Evolutionary conservation across 2,329 filamentous ascomycete species (phyloP).

Genomic region (Trichoderma asperellum): DNA sequence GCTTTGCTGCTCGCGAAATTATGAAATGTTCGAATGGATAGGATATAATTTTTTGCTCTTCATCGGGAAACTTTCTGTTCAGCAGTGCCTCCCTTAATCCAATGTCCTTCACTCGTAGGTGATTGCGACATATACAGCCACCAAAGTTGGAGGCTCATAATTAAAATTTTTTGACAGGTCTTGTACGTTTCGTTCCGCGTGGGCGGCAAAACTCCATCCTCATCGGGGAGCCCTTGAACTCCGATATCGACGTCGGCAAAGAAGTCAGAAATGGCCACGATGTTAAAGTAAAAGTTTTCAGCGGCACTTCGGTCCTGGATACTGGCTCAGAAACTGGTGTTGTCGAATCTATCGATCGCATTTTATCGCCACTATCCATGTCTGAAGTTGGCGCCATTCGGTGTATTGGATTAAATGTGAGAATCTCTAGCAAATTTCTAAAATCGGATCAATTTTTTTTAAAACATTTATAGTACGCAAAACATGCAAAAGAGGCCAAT

Average conservation of each 20-base stretch:
- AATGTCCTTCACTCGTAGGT: neutral
- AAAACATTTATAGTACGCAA: neutral
- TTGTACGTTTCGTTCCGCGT: neutral
- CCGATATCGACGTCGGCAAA: neutral
- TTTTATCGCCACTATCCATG: neutral
- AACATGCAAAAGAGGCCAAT: constrained; percentile 1
- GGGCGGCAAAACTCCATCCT: neutral
- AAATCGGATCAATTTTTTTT: no score
- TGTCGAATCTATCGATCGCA: neutral
- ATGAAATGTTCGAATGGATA: neutral
- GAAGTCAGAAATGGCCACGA: neutral
- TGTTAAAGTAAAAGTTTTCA: neutral
- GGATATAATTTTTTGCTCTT: neutral
- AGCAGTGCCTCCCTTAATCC: no score
- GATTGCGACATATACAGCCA: neutral
- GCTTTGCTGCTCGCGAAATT: neutral
- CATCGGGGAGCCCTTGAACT: neutral
- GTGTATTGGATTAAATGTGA: constrained; percentile 2
- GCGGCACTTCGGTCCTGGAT: neutral
- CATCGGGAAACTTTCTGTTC: neutral
- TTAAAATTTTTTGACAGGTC: neutral
- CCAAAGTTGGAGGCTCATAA: neutral
- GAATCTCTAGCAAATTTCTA: neutral
- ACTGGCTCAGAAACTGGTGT: neutral
- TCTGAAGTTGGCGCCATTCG: constrained; percentile 1